Evolutionary conservation across 2,329 filamentous ascomycete genomes (phyloP), one percentile per base, ranked within the genome.

Genomic region (Calonectria fujianensis): DNA sequence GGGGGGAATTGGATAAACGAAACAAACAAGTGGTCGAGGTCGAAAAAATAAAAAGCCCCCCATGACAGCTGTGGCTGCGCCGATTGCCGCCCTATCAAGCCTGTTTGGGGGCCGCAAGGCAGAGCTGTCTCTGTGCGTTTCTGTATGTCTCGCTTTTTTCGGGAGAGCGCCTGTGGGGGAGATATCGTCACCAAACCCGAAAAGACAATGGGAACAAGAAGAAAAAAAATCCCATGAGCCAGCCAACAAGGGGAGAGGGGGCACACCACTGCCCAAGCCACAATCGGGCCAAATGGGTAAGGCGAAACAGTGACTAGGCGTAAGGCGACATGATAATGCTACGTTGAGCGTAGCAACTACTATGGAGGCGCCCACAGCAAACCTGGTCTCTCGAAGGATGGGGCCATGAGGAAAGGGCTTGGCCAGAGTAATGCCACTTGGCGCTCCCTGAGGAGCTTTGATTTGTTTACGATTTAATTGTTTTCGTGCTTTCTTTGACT

Each of bases 61-160:
- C 74, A 70, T 74, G 71, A 72, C 76, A 80, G 78, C 78, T 80
- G 78, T 80, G 77, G 78, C 76, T 72, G 75, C 66, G 74, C 72
- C 71, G 70, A 73, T 71, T 74, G 69, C 74, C 67, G 72, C 63
- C 51, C 45, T 48, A 29, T 66, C 66, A 63, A 39, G 52, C 57
- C 48, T 37, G 35, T 54, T 63, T 68, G 65, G 65, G 50, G 65
- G 32, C 65, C 50, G 65, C 27, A 50, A 66, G 61, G 48, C 69
- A 45, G 57, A 32, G 41, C 64, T 48, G 70, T 45, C 64, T 64
- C 35, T 35, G 32, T 65, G 66, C 29, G 57, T 61, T 65, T 66
- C 24, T 50, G 51, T 48, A 59, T 64, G 51, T 73, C 64, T 54
- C 54, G 48, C 70, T 66, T 57, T 32, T 59, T 50, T 54, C 39